Conservation (phyloP, 139 green algal genomes). For the Edaphochlamys debaryana region DNA sequence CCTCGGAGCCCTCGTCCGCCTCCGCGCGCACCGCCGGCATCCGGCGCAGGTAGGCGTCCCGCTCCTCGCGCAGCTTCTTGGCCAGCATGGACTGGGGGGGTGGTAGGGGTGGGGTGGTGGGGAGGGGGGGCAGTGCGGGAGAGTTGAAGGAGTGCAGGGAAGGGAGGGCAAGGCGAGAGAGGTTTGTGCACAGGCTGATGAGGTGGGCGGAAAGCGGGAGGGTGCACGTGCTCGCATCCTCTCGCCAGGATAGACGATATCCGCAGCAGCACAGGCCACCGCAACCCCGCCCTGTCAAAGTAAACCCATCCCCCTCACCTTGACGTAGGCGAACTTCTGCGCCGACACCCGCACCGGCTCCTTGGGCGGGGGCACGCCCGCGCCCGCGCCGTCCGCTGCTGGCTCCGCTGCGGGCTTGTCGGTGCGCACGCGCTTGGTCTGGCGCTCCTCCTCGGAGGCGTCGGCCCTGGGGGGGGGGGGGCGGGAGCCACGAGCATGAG, state of each 20-base stretch:
- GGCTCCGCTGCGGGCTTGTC: background rate
- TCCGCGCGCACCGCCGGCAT: constrained; percentile 49
- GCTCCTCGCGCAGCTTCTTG: constrained; percentile 64
- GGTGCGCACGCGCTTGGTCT: constrained; percentile 20
- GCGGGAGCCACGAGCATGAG: no score
- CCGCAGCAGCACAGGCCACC: no score
- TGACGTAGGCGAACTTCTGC: constrained; percentile 83
- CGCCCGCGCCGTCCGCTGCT: background rate
- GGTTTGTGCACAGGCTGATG: no score
- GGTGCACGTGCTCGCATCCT: no score
- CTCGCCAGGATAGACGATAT: no score
- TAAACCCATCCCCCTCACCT: no score
- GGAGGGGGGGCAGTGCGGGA: no score
- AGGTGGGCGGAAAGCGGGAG: no score
- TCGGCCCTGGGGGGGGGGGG: constrained; percentile 13
- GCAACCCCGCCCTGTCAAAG: no score
- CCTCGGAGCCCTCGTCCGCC: background rate
- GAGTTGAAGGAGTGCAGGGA: no score
- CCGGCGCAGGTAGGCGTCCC: constrained; percentile 55
- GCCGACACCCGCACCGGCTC: constrained; percentile 73
- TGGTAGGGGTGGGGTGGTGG: no score
- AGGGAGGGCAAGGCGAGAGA: no score
- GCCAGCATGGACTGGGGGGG: constrained; percentile 69
- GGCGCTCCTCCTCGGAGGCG: constrained; percentile 11
- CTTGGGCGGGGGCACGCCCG: constrained; percentile 7